Evolutionary conservation across 106 monocot genomes (phyloP).

Genomic region (Apostasia shenzhenica): DNA sequence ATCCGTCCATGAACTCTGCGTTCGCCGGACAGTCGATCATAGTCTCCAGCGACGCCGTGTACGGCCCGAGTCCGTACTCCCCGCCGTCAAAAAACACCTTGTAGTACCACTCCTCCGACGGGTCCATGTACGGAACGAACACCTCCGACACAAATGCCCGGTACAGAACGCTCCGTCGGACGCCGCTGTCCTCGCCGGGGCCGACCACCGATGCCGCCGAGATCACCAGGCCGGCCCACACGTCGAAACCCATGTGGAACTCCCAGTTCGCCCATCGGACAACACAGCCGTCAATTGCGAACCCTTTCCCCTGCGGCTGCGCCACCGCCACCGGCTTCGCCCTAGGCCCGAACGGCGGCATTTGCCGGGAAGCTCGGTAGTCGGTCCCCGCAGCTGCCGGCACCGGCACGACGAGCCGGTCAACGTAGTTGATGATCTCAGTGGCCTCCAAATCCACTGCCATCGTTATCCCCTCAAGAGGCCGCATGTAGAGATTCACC

Average conservation of each 20-base stretch:
- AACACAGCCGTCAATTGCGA: conserved; percentile 41
- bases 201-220: conserved; percentile 43
- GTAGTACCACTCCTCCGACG: conserved; percentile 73
- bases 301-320: conserved; percentile 35
- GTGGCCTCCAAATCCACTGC: conserved; percentile 50
- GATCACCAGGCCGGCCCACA: conserved; percentile 56
- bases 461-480: conserved; percentile 49
- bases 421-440: conserved; percentile 35
- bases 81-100: conserved; percentile 60
- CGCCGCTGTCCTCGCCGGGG: too few relatives aligned
- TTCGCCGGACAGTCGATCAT: conserved; percentile 47
- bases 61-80: conserved; percentile 62
- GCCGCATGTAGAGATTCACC: conserved; percentile 41
- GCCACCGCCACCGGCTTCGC: conserved; percentile 23
- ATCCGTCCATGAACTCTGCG: conserved; percentile 52
- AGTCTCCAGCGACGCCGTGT: conserved; percentile 28
- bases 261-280: conserved; percentile 82
- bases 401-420: conserved; percentile 32
- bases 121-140: conserved; percentile 84
- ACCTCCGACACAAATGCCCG: conserved; percentile 58
- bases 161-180: conserved; percentile 43
- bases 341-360: conserved; percentile 21
- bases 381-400: conserved; percentile 44
- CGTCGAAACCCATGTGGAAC: conserved; percentile 61
- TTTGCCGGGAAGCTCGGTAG: conserved; percentile 19